Evolutionary conservation across 225 moss, liverwort and hornwort species (phyloP).

Genomic region (Rhytidiadelphus loreus): DNA sequence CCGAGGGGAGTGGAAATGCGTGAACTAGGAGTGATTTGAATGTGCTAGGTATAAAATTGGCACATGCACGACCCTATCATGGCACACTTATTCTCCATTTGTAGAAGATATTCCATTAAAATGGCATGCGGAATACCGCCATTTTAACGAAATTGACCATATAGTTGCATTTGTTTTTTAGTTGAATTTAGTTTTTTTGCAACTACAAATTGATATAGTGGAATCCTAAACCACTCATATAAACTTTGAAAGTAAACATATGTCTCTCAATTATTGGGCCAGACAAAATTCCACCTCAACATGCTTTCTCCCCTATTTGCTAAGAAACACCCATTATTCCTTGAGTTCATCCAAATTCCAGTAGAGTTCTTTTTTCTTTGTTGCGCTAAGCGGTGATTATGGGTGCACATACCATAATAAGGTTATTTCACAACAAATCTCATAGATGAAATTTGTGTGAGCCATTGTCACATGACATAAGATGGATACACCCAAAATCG

Average conservation of each 20-base stretch:
- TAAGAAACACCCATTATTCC: neutral
- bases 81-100: no score
- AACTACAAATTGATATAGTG: no score
- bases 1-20: no score
- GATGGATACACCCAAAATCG: fast-evolving
- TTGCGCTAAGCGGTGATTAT: neutral
- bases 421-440: neutral
- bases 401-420: fast-evolving
- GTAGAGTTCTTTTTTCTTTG: fast-evolving
- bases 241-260: neutral
- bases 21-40: no score
- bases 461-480: neutral
- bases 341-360: neutral
- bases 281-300: neutral
- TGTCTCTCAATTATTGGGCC: neutral
- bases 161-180: no score
- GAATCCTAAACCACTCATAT: neutral
- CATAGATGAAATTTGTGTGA: neutral
- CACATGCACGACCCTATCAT: no score
- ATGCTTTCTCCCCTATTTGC: no score
- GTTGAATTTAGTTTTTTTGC: no score
- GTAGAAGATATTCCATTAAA: no score
- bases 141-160: no score
- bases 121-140: no score
- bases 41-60: no score